Evolutionary conservation across 352 stramenopile genomes (phyloP), one percentile per base, ranked within the genome.

Genomic region (Pilasporangium apinafurcum): DNA sequence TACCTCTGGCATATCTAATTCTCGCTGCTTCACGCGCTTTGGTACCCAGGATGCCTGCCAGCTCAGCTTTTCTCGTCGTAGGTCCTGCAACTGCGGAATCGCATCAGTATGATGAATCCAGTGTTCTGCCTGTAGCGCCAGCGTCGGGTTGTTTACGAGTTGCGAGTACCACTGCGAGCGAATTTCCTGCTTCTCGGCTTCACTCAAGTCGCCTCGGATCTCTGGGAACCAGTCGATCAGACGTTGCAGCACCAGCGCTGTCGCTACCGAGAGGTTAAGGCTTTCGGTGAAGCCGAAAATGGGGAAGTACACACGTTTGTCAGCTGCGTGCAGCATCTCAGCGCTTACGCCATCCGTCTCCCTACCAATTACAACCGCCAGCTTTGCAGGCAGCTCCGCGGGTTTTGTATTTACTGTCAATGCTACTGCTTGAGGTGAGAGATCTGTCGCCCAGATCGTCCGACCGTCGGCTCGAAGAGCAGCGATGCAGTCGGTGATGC

Each of bases 201-300:
- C 61, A 5, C 42, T 52, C 3, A 89, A 48, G 28, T 86, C 76
- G 8, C 76, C 76, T 8, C 76, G 76, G 20, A 83, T 58, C 9
- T 65, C 44, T 17, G 76, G 76, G 51, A 86, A 89, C 76, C 73
- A 86, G 32, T 87, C 72, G 20, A 90, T 52, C 16, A 97, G 47
- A 38, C 86, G 69, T 68, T 97, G 83, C 2, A 97, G 64, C 48
- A 97, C 84, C 42, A 98, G 64, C 35, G 89, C 92, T 24, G 90
- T 95, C 5, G 92, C 90, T 6, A 98, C 92, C 44, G 69, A 92
- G 33, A 97, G 52, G 61, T 98, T 98, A 20, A 97, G 65, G 29
- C 82, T 96, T 67, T 98, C 92, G 8, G 86, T 92, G 75, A 97
- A 97, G 28, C 92, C 92, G 39, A 90, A 77, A 33, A 97, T 75